Conservation (phyloP, 1,139 yeast genomes). For the Suhomyces chickasaworum region DNA sequence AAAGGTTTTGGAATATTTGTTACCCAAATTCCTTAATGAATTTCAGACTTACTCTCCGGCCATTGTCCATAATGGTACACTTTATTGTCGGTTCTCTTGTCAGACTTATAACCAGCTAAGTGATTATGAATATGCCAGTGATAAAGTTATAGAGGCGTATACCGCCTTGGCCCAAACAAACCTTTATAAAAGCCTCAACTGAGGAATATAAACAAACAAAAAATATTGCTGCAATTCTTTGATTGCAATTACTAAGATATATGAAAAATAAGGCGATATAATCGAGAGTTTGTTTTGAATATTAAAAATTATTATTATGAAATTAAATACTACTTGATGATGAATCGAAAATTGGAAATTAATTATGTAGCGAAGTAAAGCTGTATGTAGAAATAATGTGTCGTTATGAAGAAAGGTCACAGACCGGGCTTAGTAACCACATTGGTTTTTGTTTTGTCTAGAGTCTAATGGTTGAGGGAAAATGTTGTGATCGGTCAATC, state of each 20-base stretch:
- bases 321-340: neutral
- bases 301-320: too few species aligned
- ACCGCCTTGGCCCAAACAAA: constrained; percentile 12
- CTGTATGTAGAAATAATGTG: neutral
- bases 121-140: constrained; percentile 53
- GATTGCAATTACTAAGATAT: too few species aligned
- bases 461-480: constrained; percentile 79
- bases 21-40: constrained; percentile 20
- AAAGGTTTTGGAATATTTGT: constrained; percentile 7
- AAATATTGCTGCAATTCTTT: too few species aligned
- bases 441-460: constrained; percentile 71
- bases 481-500: constrained; percentile 56
- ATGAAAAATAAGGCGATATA: too few species aligned
- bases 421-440: constrained; percentile 35
- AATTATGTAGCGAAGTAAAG: constrained; percentile 9
- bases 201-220: neutral
- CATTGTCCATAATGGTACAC: constrained; percentile 39
- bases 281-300: neutral
- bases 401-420: constrained; percentile 3
- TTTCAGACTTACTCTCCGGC: constrained; percentile 52
- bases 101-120: constrained; percentile 59
- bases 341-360: neutral
- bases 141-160: constrained; percentile 24
- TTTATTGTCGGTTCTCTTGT: constrained; percentile 57
- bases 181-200: constrained; percentile 3